phyloP scores from a whole-genome alignment of 106 monocot genomes.

The Allium cepa region DNA sequence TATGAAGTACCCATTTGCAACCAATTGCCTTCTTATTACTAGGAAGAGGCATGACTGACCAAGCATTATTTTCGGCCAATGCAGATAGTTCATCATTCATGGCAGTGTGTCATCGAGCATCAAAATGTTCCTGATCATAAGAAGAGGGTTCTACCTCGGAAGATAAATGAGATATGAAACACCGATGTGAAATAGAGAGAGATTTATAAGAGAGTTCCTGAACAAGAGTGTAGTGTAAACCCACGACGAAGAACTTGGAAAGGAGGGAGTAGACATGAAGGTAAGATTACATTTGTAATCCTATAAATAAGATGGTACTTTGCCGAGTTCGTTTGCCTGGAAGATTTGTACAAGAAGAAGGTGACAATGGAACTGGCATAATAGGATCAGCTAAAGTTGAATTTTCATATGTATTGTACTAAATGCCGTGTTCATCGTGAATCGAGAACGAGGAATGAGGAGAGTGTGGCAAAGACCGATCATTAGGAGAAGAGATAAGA shows the following conservation, averaged over 20 bases:
- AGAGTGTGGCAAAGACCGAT: too few relatives aligned
- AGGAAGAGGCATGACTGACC: neutral
- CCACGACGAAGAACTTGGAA: neutral
- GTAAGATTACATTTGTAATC: neutral
- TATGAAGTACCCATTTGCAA: neutral
- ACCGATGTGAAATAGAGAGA: neutral
- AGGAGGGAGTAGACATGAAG: neutral
- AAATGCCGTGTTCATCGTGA: too few relatives aligned
- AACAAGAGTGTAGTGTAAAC: neutral
- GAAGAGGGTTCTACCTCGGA: neutral
- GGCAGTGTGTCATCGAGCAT: neutral
- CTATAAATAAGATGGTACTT: neutral
- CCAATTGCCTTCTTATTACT: neutral
- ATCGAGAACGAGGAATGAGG: too few relatives aligned
- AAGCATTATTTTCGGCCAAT: neutral
- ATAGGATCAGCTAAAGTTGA: too few relatives aligned
- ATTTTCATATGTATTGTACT: too few relatives aligned
- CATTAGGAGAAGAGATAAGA: too few relatives aligned
- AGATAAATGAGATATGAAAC: neutral
- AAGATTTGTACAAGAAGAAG: too few relatives aligned
- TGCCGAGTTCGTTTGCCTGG: neutral
- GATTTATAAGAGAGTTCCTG: neutral
- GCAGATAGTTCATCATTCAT: slow-evolving; percentile 1
- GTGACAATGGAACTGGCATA: too few relatives aligned
- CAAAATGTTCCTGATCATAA: neutral